Evolutionary conservation across 768 basidiomycete species (phyloP).

Genomic region (Panaeolus papilionaceus): DNA sequence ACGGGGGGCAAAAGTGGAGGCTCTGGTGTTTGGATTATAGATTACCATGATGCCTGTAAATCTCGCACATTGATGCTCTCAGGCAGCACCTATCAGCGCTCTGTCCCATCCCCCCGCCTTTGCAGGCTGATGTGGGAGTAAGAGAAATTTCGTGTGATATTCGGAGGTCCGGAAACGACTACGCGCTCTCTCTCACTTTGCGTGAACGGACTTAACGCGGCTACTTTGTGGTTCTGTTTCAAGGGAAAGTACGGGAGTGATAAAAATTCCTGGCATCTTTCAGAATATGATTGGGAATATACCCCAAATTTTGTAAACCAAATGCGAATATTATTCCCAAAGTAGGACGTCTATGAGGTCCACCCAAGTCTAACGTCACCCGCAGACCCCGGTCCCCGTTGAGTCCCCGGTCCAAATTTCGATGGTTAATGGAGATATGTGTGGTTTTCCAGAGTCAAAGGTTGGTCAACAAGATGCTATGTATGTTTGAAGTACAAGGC

Average conservation of each 20-base stretch:
- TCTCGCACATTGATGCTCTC: background rate
- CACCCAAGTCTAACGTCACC: background rate
- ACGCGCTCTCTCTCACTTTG: background rate
- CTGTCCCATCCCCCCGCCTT: background rate
- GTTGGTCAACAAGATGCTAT: background rate
- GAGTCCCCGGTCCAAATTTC: background rate
- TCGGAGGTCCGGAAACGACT: background rate
- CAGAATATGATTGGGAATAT: conserved; percentile 1
- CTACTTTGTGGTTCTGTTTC: background rate
- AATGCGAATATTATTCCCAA: conserved; percentile 8
- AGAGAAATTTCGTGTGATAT: background rate
- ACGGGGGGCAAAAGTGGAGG: background rate
- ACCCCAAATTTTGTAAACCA: conserved; percentile 4
- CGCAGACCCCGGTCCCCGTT: conserved; percentile 4
- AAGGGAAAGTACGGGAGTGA: background rate
- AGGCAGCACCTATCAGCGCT: background rate
- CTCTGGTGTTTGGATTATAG: background rate
- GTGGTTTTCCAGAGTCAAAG: background rate
- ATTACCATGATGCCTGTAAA: background rate
- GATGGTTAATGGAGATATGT: background rate
- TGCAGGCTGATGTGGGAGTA: background rate
- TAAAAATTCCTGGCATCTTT: conserved; percentile 1
- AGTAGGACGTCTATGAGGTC: conserved; percentile 11
- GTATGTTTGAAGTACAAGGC: background rate
- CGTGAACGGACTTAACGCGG: conserved; percentile 7